Base-by-base conservation (phyloP, 108 stramenopile genomes). In the Stephanodiscus minutulus region DNA sequence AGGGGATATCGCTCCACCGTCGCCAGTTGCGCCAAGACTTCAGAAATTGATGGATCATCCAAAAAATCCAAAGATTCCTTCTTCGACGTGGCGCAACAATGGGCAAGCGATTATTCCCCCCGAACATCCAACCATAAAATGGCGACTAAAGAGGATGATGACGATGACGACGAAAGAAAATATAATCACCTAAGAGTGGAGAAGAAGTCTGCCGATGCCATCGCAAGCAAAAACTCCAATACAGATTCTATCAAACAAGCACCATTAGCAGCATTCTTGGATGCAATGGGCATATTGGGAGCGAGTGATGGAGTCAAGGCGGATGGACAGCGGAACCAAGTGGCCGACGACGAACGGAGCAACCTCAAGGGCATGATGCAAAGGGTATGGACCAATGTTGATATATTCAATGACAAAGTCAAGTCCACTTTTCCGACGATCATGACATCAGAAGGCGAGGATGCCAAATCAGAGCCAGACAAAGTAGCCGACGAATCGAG, bases 21-120 rank as follows among this genome's bases (percentile, higher is more conserved):
- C 48, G 20, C 48, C 17, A 20, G 48, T 3, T 49, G 48, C 8
- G 9, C 17, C 3, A 35, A 35, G 35, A 35, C 3, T 35, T 49
- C 48, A 17, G 24, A 52, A 24, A 52, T 21, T 1, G 24, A 52
- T 20, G 24, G 50, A 24, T 18, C 50, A 6, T 52, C 50, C 50
- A 20, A 52, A 20, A 5, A 21, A 52, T 52, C 50, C 50, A 52
- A 52, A 7, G 64, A 65, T 36, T 70, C 64, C 22, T 70, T 70
- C 31, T 70, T 70, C 70, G 76, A 70, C 50, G 60, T 65, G 76
- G 76, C 69, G 56, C 76, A 77, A 29, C 76, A 77, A 22, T 77
- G 68, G 76, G 75, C 44, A 22, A 44, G 10, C 29, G 52, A 63
- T 37, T 11, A 20, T 27, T 11, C 22, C 37, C 44, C 47, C 18